Base-by-base conservation (phyloP, 345 rosid species). In the Moringa oleifera region DNA sequence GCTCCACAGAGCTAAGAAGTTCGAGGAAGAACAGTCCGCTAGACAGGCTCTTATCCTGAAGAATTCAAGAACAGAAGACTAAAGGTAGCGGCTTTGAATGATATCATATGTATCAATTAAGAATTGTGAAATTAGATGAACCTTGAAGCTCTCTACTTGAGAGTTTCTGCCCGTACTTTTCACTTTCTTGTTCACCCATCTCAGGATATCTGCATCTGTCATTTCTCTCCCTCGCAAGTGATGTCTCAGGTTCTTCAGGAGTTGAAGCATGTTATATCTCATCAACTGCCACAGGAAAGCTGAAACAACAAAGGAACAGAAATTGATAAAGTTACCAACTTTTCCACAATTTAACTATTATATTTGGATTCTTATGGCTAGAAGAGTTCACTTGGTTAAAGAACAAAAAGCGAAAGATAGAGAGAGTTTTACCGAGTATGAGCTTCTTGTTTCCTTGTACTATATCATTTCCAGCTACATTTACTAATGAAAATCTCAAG, bases 401-500 rank as follows among this genome's bases (percentile, higher is more conserved):
- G 56, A 22, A 22, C 24, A 53, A 15, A 8, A n/a, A n/a, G n/a
- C n/a, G n/a, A 33, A 15, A 41, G 47, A 15, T 15, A 41, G 17
- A 41, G 61, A 66, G 37, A 33, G 11, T 4, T 4, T 75, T 86
- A 93, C 97, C 96, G 51, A 88, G 89, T 69, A 93, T 86, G 73
- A 93, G 96, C 78, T 90, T 90, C 86, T 88, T 90, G 62, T 90
- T 93, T 82, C 97, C 98, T 77, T 83, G 90, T 22, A 93, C 99
- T 50, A 93, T 73, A 72, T 93, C 97, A 68, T 90, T 90, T 67
- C 97, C 99, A 49, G 80, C 91, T 18, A 90, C 89, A 76, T 93
- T 93, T 25, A 90, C 94, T 0, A 93, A 76, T 18, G 99, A 90
- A 67, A 93, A 85, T 46, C 73, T 86, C 81, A 93, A 53, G 65